phyloP scores from a whole-genome alignment of 202 grass and related monocot genomes.

The Saccharum hybrid region DNA sequence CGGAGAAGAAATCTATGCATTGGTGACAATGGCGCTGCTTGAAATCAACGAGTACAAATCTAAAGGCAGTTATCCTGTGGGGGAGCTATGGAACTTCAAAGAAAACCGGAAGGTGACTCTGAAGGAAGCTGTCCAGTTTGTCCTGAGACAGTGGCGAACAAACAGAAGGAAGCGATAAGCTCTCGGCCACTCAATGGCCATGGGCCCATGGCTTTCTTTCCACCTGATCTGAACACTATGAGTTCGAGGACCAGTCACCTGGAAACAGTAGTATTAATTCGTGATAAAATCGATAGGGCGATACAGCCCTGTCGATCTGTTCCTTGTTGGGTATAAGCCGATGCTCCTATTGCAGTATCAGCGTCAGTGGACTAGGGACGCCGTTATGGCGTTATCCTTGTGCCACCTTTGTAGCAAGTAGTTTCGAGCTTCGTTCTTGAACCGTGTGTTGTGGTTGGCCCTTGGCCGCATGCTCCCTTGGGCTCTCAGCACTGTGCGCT shows the following conservation, averaged over 20 bases:
- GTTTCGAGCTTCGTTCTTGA: not conserved
- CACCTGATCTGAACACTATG: not conserved
- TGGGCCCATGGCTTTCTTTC: not conserved
- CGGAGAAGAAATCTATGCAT: slow-evolving; percentile 49
- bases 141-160: slow-evolving; percentile 55
- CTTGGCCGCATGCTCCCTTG: not conserved
- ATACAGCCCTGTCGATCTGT: slow-evolving; percentile 1
- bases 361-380: not conserved
- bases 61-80: slow-evolving; percentile 51
- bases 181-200: not conserved
- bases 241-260: not conserved
- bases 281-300: not conserved
- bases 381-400: not conserved
- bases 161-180: slow-evolving; percentile 56
- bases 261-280: not conserved
- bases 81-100: slow-evolving; percentile 81
- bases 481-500: not conserved
- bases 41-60: slow-evolving; percentile 50
- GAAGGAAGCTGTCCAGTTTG: slow-evolving; percentile 77
- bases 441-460: not conserved
- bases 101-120: slow-evolving; percentile 70
- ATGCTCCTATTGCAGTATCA: slow-evolving; percentile 29
- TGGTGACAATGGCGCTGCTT: slow-evolving; percentile 46
- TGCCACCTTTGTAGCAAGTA: slow-evolving; percentile 13
- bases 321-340: slow-evolving; percentile 19